These are phyloP conservation scores for Candida methanosorbosa DNA, from an alignment of 805 yeast genomes.

Conservation along the genomic window DNA sequence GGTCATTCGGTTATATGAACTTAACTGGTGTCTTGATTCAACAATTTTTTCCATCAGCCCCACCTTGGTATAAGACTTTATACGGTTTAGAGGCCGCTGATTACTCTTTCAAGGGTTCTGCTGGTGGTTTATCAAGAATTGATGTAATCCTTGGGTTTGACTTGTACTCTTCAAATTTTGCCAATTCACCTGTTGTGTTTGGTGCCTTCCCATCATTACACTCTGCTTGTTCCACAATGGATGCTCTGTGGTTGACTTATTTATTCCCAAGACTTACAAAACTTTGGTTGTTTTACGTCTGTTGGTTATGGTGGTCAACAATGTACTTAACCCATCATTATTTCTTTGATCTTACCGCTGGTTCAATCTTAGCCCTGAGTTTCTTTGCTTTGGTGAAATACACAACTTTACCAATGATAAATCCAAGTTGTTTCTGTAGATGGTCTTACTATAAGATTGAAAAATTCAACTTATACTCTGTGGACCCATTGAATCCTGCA, in stretches of 20 bases:
- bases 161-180: conserved; percentile 72
- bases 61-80: conserved; percentile 87
- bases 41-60: conserved; percentile 81
- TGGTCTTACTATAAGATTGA: conserved; percentile 51
- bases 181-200: conserved; percentile 81
- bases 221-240: conserved; percentile 88
- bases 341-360: conserved; percentile 85
- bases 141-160: conserved; percentile 71
- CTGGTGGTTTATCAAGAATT: conserved; percentile 88
- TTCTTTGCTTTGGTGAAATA: conserved; percentile 66
- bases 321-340: conserved; percentile 96
- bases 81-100: conserved; percentile 84
- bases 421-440: conserved; percentile 48
- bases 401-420: conserved; percentile 51
- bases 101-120: conserved; percentile 83
- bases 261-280: conserved; percentile 64
- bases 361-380: conserved; percentile 64
- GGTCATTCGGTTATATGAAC: conserved; percentile 93
- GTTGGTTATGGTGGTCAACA: conserved; percentile 98
- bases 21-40: conserved; percentile 74
- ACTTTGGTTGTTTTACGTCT: conserved; percentile 64
- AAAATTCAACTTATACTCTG: conserved; percentile 20
- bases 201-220: conserved; percentile 74
- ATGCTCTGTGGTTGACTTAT: conserved; percentile 74
- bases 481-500: too few species aligned